Base-by-base conservation (phyloP, 2,329 filamentous ascomycete genomes). In the Diaporthe eres region DNA sequence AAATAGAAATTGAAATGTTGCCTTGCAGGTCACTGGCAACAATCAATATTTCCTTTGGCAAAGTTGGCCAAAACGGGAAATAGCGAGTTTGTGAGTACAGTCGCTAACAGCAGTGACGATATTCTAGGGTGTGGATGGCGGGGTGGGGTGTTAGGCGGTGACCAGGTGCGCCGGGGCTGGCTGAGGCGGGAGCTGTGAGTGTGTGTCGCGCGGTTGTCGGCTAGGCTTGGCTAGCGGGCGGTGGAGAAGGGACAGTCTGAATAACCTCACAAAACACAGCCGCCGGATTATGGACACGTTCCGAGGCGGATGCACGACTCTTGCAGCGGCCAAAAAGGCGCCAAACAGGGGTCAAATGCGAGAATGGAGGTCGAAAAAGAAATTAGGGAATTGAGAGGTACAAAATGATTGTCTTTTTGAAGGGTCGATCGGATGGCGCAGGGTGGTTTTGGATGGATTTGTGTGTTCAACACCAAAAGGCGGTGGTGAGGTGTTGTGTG, bases 361-460 rank as follows among this genome's bases (percentile, higher is more conserved):
- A 71, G 76, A 77, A 82, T 78, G 39, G 77, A 77, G 34, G 17
- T 39, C 76, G 72, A 79, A 77, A 81, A 78, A 78, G 77, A 80
- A 81, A 81, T 78, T 82, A 80, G 81, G 77, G 72, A 77, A 77
- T 74, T 78, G 74, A 74, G 80, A 75, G 75, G 82, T 81, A 83
- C 81, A 82, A 78, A 83, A 84, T 83, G 81, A 81, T 79, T 78
- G 65, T 75, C 63, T 78, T 85, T 84, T 84, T 77, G 77, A 75
- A 83, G 85, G 85, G 83, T 77, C 31, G 78, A 81, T 77, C 74
- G 81, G 78, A 73, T 71, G 78, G 78, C 76, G 76, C 74, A 60
- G 68, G 67, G 42, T 65, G 81, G 79, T 82, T 79, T 82, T 84
- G 82, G 80, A 82, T 82, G 80, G 82, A 81, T 47, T 76, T 71